Base-by-base conservation (phyloP, 495 filamentous ascomycete genomes). In the Penicillium roqueforti region DNA sequence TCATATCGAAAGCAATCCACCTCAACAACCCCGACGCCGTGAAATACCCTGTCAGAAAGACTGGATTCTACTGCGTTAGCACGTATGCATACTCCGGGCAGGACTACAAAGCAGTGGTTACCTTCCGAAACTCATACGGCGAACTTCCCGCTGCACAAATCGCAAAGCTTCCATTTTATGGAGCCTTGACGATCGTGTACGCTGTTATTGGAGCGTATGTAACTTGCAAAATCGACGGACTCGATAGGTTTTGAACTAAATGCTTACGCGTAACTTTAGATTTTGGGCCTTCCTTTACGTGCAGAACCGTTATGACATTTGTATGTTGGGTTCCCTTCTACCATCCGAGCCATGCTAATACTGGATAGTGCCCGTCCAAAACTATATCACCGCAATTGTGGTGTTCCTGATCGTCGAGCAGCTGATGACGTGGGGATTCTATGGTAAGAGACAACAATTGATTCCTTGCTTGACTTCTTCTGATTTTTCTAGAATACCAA, bases 371-470 rank as follows among this genome's bases (percentile, higher is more conserved):
- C 86, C 93, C 14, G 93, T 99, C n/a, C 93, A 99, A 69, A 97
- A 99, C 68, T 97, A 99, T 69, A 97, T 99, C 61, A 97, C 95
- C 6, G 93, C 93, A 14, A 99, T 97, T 56, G 75, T 99, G 31
- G 84, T 92, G 38, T 97, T 99, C 77, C 79, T 99, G 28, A 87
- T 96, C 10, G 68, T 96, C 13, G 93, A 99, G 70, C 95, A 97
- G 82, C 66, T 96, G 59, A 93, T 96, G 82, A 99, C 93, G 9
- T 99, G 93, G 93, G 90, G 88, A 32, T 99, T 93, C 76, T 97
- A 97, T 65, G 74, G 75, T 78, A 75, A 36, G 67, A 40, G 9
- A 20, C 6, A n/a, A 4, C 9, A 36, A 20, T 16, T 14, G 10
- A 11, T 19, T 36, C n/a, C 11, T 14, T 10, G 14, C 19, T 20